Evolutionary conservation across 495 filamentous ascomycete species (phyloP).

Genomic region (Penicillium malachiteum): DNA sequence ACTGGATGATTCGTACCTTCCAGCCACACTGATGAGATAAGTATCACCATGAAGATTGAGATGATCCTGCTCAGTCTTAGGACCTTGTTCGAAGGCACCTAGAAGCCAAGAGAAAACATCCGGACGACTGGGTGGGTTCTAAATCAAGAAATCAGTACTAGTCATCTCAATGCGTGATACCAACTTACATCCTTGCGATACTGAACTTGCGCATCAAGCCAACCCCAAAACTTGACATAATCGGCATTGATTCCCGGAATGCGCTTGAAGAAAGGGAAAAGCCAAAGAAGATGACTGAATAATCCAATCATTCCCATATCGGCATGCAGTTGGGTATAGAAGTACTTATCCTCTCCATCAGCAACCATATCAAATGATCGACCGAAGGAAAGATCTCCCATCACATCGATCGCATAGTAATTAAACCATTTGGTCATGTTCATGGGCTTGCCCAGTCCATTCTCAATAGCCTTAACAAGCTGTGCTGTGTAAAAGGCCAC

Average conservation of each 20-base stretch:
- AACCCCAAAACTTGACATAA: conserved; percentile 28
- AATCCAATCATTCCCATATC: conserved; percentile 36
- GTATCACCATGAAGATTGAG: conserved; percentile 33
- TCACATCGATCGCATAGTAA: conserved; percentile 51
- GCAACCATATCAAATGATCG: conserved; percentile 47
- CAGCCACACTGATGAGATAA: conserved; percentile 39
- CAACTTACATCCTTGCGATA: conserved; percentile 13
- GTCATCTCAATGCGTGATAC: background rate
- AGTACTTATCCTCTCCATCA: conserved; percentile 31
- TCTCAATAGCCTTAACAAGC: conserved; percentile 24
- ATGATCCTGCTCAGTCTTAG: conserved; percentile 22
- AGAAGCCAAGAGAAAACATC: conserved; percentile 38
- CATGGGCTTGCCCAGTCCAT: conserved; percentile 19
- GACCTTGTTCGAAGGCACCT: conserved; percentile 24
- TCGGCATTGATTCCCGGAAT: conserved; percentile 28
- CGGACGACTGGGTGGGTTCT: conserved; percentile 22
- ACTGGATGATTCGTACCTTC: conserved; percentile 28
- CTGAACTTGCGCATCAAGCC: conserved; percentile 22
- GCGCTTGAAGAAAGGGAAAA: conserved; percentile 32
- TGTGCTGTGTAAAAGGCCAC: conserved; percentile 24
- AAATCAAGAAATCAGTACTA: background rate
- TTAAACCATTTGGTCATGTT: conserved; percentile 46
- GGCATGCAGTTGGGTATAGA: conserved; percentile 24
- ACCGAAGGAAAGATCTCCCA: conserved; percentile 52
- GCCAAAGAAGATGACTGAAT: conserved; percentile 38